A percentile compares a stretch with the other conserved stretches of the same genome.
phyloP scores from a whole-genome alignment of 2,329 filamentous ascomycete species.

The Pseudogymnoascus sp. region DNA sequence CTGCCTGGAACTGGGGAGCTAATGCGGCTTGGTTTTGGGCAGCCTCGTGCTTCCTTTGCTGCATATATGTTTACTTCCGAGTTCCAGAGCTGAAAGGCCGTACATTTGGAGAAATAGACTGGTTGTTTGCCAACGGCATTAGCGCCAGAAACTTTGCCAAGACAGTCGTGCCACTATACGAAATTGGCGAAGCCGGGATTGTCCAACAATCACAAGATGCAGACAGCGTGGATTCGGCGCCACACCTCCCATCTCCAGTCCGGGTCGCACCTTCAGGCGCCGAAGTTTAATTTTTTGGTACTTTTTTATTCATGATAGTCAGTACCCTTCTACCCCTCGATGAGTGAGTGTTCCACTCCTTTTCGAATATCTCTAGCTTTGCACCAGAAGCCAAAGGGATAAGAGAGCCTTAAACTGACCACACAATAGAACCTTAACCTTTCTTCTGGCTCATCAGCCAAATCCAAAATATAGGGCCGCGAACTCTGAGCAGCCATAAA shows the following conservation, averaged over 20 bases:
- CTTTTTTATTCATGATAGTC: slow-evolving; percentile 6
- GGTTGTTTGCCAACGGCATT: slow-evolving; percentile 71
- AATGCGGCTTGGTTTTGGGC: slow-evolving; percentile 70
- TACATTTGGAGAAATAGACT: slow-evolving; percentile 78
- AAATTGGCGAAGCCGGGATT: neutral
- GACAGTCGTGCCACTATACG: slow-evolving; percentile 16
- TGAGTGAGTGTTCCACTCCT: neutral
- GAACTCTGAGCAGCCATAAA: neutral
- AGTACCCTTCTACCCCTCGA: neutral
- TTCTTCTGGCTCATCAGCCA: neutral
- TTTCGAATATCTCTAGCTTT: neutral
- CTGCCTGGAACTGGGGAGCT: slow-evolving; percentile 81
- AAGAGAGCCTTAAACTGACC: neutral
- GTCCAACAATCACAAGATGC: neutral
- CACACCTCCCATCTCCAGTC: slow-evolving; percentile 1
- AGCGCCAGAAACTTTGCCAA: slow-evolving; percentile 33
- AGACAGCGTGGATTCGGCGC: neutral
- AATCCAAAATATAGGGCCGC: neutral
- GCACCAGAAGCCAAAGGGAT: neutral
- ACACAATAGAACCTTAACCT: neutral
- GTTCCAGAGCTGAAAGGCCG: slow-evolving; percentile 74
- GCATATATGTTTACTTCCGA: slow-evolving; percentile 71
- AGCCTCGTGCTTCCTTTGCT: slow-evolving; percentile 54
- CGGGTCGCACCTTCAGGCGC: neutral
- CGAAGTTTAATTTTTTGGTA: neutral